Percentiles rank a stretch among this genome's conserved stretches.
These are phyloP conservation scores for Volutella citrinella DNA, from an alignment of 2,329 filamentous ascomycete genomes.

Conservation along the genomic window DNA sequence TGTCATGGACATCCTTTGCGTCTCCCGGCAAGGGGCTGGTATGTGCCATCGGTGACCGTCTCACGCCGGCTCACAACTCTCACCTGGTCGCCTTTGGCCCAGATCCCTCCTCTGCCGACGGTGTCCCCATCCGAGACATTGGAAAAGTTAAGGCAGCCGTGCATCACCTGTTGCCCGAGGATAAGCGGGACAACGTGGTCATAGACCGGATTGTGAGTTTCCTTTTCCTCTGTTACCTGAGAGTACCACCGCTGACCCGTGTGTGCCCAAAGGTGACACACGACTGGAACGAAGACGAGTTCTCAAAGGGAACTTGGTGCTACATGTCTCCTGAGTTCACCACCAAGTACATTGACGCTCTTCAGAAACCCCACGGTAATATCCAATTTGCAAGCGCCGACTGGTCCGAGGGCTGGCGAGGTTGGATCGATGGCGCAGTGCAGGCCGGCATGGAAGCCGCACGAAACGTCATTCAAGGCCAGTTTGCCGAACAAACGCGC, in stretches of 20 bases:
- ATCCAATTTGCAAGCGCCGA: constrained; percentile 12
- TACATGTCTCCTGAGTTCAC: constrained; percentile 8
- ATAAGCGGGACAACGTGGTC: constrained; percentile 6
- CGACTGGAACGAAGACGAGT: constrained; percentile 15
- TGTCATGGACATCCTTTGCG: constrained; percentile 7
- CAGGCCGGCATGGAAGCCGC: too few relatives aligned
- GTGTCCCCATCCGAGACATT: constrained; percentile 5
- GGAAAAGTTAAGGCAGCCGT: constrained; percentile 2
- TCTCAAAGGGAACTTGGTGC: constrained; percentile 11
- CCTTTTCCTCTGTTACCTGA: too few relatives aligned
- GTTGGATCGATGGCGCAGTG: constrained; percentile 11
- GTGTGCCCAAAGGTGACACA: constrained; percentile 9
- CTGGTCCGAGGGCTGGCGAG: constrained; percentile 12
- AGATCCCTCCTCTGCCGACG: constrained; percentile 6
- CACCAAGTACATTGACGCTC: constrained; percentile 8
- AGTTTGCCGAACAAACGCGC: too few relatives aligned
- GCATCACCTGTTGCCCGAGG: constrained; percentile 5
- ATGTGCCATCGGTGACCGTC: constrained; percentile 12
- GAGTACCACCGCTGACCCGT: too few relatives aligned
- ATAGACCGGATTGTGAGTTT: too few relatives aligned
- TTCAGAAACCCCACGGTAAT: constrained; percentile 8
- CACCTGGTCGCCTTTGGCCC: constrained; percentile 11
- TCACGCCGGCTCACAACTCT: constrained; percentile 10
- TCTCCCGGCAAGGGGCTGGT: constrained; percentile 7
- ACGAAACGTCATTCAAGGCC: too few relatives aligned